phyloP scores from a whole-genome alignment of 805 yeast species.

The Candida chilensis region DNA sequence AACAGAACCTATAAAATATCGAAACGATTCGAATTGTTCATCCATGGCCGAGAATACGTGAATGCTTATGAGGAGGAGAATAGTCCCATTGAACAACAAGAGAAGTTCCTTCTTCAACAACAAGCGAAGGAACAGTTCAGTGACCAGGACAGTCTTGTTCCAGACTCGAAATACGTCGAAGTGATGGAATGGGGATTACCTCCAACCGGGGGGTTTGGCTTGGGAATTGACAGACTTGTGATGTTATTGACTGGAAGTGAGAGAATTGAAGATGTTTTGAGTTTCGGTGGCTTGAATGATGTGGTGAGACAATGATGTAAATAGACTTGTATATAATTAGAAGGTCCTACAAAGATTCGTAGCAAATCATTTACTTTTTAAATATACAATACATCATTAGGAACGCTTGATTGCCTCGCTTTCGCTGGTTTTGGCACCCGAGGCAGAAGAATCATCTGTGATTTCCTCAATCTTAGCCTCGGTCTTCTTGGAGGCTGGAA shows the following conservation, averaged over 20 bases:
- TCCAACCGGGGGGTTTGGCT: slow-evolving; percentile 98
- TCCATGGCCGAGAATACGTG: slow-evolving; percentile 70
- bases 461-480: slow-evolving; percentile 2
- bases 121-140: slow-evolving; percentile 30
- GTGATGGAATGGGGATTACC: slow-evolving; percentile 92
- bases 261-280: slow-evolving; percentile 67
- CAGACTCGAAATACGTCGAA: slow-evolving; percentile 64
- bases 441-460: background rate
- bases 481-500: slow-evolving; percentile 1
- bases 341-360: no score
- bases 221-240: slow-evolving; percentile 83
- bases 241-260: slow-evolving; percentile 63
- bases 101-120: slow-evolving; percentile 57
- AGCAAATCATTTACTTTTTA: no score
- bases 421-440: background rate
- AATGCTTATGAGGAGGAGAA: slow-evolving; percentile 98
- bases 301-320: slow-evolving; percentile 57
- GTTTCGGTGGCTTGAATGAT: slow-evolving; percentile 69
- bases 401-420: slow-evolving; percentile 1
- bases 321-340: no score
- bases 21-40: slow-evolving; percentile 76
- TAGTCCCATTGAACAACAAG: slow-evolving; percentile 62
- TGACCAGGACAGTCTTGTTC: slow-evolving; percentile 57
- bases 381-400: no score
- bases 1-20: slow-evolving; percentile 32